These are phyloP conservation scores for Suhomyces terraborum DNA, from an alignment of 1,139 yeast genomes.

Conservation along the genomic window DNA sequence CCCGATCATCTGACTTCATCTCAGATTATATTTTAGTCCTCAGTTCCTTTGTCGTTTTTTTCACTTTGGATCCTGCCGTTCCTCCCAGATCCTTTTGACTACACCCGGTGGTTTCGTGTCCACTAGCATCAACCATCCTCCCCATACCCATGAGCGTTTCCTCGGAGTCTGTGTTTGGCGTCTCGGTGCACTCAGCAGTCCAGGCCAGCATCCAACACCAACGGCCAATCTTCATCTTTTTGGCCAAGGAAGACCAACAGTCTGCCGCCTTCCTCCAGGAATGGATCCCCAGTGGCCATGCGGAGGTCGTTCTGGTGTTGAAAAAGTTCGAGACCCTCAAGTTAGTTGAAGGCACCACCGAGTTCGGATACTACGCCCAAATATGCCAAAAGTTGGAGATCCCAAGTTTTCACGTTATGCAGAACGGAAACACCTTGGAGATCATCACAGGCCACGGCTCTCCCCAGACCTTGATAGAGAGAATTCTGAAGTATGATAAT, in stretches of 20 bases:
- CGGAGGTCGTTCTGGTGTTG: constrained; percentile 14
- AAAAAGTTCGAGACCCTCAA: constrained; percentile 43
- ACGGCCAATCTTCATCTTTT: constrained; percentile 46
- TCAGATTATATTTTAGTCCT: no score
- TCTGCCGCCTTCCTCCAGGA: constrained; percentile 6
- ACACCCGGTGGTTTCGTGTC: neutral
- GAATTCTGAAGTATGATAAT: constrained; percentile 1
- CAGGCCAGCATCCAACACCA: constrained; percentile 32
- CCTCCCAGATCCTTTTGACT: neutral
- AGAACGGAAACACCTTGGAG: constrained; percentile 47
- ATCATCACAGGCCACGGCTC: constrained; percentile 35
- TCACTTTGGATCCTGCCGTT: neutral
- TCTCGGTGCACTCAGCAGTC: constrained; percentile 46
- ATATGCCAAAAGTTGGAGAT: constrained; percentile 47
- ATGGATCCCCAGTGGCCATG: constrained; percentile 7
- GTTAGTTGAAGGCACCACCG: constrained; percentile 46
- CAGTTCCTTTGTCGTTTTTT: no score
- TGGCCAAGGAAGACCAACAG: constrained; percentile 26
- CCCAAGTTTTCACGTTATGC: constrained; percentile 54
- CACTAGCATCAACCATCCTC: neutral
- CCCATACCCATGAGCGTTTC: neutral
- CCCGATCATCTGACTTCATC: constrained; percentile 6
- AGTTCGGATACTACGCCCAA: constrained; percentile 51
- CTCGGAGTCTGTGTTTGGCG: constrained; percentile 20
- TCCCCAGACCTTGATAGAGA: constrained; percentile 14